Percentiles rank a stretch among this genome's conserved stretches.
Conservation (phyloP, 768 basidiomycete genomes). For the Pleurotus tuoliensis region DNA sequence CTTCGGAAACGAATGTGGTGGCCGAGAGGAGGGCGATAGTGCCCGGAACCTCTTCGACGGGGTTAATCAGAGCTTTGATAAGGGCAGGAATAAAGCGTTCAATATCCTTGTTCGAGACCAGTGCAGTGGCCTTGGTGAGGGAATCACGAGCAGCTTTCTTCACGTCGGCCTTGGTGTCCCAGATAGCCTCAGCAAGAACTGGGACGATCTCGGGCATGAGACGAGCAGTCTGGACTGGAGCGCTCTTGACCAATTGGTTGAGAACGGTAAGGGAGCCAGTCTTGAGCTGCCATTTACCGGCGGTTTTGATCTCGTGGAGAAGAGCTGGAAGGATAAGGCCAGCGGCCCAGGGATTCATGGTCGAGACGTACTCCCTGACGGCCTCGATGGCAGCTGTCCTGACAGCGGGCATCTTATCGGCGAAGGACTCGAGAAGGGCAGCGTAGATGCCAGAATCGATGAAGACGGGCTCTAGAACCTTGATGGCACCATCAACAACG, state of each 20-base stretch:
- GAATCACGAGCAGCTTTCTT: constrained; percentile 97
- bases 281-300: constrained; percentile 98
- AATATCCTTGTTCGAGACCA: constrained; percentile 98
- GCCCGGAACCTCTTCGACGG: constrained; percentile 97
- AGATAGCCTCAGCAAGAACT: constrained; percentile 91
- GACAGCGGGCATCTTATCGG: constrained; percentile 91
- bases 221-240: constrained; percentile 78
- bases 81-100: constrained; percentile 96
- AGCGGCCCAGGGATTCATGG: constrained; percentile 88
- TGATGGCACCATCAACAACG: constrained; percentile 65
- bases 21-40: constrained; percentile 94
- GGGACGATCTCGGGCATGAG: constrained; percentile 96
- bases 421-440: constrained; percentile 86
- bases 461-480: constrained; percentile 86
- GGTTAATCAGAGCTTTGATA: constrained; percentile 97
- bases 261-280: constrained; percentile 78
- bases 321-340: constrained; percentile 80
- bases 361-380: constrained; percentile 66
- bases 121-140: constrained; percentile 89
- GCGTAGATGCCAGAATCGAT: constrained; percentile 82
- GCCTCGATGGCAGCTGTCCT: constrained; percentile 83
- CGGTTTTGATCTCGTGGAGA: constrained; percentile 90
- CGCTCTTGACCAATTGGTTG: constrained; percentile 82
- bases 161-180: constrained; percentile 98
- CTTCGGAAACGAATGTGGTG: constrained; percentile 99